phyloP scores from a whole-genome alignment of 2,329 filamentous ascomycete genomes.

The Alternaria conjuncta region DNA sequence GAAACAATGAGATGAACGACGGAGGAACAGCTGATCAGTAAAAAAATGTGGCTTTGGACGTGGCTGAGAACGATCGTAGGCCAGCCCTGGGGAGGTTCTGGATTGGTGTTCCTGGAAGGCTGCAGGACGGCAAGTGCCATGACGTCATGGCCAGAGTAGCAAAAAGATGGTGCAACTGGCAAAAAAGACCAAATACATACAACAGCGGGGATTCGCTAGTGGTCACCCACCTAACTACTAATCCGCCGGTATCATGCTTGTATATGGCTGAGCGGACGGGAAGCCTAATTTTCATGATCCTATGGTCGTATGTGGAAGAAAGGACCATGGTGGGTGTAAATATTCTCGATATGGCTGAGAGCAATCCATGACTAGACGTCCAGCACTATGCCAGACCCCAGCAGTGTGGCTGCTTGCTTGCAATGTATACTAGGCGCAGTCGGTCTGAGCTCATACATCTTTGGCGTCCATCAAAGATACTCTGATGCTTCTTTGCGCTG shows the following conservation, averaged over 20 bases:
- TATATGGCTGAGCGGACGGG: too few species aligned
- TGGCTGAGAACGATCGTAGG: not conserved
- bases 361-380: not conserved
- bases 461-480: not conserved
- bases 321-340: rapidly evolving
- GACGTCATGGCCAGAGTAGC: not conserved
- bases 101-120: not conserved
- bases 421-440: not conserved
- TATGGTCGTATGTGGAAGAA: too few species aligned
- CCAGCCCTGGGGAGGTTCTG: not conserved
- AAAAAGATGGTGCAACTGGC: not conserved
- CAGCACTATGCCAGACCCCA: not conserved
- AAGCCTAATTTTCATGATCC: too few species aligned
- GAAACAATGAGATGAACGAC: not conserved
- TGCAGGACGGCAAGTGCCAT: not conserved
- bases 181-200: too few species aligned
- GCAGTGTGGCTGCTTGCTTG: not conserved
- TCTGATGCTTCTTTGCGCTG: not conserved
- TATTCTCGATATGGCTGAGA: rapidly evolving
- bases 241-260: too few species aligned
- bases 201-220: too few species aligned
- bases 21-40: not conserved
- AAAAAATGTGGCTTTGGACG: not conserved
- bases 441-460: not conserved
- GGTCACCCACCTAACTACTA: too few species aligned